phyloP scores from a whole-genome alignment of 176 grass and related monocot genomes.

The Rhynchospora tenuis region DNA sequence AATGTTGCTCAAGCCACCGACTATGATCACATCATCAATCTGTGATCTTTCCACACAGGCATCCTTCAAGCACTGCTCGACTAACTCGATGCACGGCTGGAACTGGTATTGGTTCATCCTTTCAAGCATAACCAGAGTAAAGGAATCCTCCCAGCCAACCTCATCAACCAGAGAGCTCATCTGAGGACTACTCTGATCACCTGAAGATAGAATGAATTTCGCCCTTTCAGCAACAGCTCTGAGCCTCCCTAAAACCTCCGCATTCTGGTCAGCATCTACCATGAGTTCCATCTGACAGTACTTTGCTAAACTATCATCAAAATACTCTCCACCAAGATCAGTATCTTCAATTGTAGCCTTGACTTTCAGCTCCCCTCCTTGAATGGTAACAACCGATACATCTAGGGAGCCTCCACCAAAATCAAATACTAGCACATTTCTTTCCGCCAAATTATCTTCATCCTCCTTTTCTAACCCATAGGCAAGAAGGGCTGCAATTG shows the following conservation, averaged over 20 bases:
- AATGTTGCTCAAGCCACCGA: neutral
- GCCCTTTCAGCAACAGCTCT: neutral
- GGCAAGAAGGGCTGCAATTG: neutral
- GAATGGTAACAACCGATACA: neutral
- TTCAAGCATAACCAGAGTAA: neutral
- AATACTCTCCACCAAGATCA: neutral
- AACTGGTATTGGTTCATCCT: neutral
- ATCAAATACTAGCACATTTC: neutral
- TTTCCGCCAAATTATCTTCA: neutral
- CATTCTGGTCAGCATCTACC: neutral
- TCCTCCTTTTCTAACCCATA: neutral
- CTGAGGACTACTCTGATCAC: neutral
- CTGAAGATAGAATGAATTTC: neutral
- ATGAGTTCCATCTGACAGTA: neutral
- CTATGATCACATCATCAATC: conserved; percentile 1
- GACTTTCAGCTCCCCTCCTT: neutral
- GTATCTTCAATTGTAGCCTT: neutral
- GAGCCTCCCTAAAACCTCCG: neutral
- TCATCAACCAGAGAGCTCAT: neutral
- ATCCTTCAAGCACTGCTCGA: neutral
- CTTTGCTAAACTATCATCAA: neutral
- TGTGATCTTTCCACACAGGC: neutral
- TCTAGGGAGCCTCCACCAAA: neutral
- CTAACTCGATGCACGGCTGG: neutral
- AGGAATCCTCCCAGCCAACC: neutral